phyloP scores from a whole-genome alignment of 805 yeast species.

The Phaffomyces opuntiae region DNA sequence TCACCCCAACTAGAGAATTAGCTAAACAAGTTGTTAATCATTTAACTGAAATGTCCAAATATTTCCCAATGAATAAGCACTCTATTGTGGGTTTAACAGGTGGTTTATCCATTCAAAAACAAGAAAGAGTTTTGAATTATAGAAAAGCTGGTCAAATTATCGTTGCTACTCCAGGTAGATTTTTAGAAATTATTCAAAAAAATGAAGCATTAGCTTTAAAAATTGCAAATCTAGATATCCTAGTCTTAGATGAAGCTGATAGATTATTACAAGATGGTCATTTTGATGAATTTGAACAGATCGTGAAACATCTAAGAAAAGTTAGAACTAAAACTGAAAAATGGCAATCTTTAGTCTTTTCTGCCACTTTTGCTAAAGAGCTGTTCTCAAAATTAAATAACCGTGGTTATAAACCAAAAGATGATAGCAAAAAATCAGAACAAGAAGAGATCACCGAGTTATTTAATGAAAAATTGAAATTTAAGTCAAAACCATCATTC shows the following conservation, averaged over 20 bases:
- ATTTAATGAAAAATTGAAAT: conserved; percentile 61
- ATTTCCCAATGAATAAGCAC: conserved; percentile 42
- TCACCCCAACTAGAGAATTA: conserved; percentile 94
- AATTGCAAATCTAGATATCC: conserved; percentile 37
- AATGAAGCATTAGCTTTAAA: conserved; percentile 35
- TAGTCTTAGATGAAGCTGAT: conserved; percentile 94
- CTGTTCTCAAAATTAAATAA: conserved; percentile 68
- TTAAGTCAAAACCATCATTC: conserved; percentile 62
- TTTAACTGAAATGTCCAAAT: conserved; percentile 47
- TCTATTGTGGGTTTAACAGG: conserved; percentile 83
- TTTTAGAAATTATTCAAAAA: conserved; percentile 72
- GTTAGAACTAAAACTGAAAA: conserved; percentile 38
- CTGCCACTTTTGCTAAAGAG: conserved; percentile 86
- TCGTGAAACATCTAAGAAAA: conserved; percentile 55
- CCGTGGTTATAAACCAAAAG: conserved; percentile 26
- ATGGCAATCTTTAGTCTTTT: conserved; percentile 87
- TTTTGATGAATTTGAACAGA: conserved; percentile 84
- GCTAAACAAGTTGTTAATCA: conserved; percentile 92
- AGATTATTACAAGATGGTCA: conserved; percentile 92
- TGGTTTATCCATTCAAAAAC: conserved; percentile 91
- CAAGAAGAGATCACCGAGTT: conserved; percentile 57
- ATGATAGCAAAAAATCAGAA: conserved; percentile 26
- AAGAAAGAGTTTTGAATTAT: conserved; percentile 65
- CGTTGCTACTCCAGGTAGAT: conserved; percentile 95
- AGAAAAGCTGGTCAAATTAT: conserved; percentile 64